phyloP scores from a whole-genome alignment of 1,284 basidiomycete species.

The Schizopora paradoxa region DNA sequence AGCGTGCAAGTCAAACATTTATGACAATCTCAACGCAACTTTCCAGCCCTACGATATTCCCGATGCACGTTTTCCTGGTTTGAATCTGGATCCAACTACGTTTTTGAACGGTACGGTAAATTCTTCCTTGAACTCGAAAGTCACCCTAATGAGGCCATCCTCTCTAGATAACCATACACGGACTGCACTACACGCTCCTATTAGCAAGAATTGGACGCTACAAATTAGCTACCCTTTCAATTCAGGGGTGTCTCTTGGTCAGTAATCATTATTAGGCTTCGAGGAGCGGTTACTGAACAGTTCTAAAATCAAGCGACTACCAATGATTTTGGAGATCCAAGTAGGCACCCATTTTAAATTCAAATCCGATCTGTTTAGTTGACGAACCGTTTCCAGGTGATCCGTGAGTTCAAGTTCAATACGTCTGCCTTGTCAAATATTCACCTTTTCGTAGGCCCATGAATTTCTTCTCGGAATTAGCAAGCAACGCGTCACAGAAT shows the following conservation, averaged over 20 bases:
- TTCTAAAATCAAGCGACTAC: constrained; percentile 14
- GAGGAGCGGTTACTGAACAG: constrained; percentile 5
- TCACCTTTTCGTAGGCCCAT: constrained; percentile 44
- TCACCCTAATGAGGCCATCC: constrained; percentile 2
- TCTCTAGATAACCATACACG: constrained; percentile 45
- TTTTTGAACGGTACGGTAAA: constrained; percentile 56
- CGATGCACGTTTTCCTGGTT: constrained; percentile 31
- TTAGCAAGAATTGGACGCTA: constrained; percentile 51
- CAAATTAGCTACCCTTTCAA: constrained; percentile 47
- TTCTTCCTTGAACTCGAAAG: neutral
- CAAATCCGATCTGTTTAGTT: constrained; percentile 11
- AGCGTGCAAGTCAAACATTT: neutral
- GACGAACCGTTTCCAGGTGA: neutral
- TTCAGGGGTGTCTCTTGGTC: constrained; percentile 25
- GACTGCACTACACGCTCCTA: constrained; percentile 64
- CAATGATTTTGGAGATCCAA: constrained; percentile 37
- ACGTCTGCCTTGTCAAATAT: neutral
- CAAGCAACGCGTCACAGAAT: constrained; percentile 50
- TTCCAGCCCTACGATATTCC: constrained; percentile 26
- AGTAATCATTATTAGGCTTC: constrained; percentile 1
- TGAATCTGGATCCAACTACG: constrained; percentile 27
- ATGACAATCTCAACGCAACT: neutral
- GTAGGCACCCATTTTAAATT: constrained; percentile 28
- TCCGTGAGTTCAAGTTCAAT: constrained; percentile 12
- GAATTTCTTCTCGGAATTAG: constrained; percentile 57